These are phyloP conservation scores for Phytophthora meadii DNA, from an alignment of 352 stramenopile genomes.

Conservation along the genomic window DNA sequence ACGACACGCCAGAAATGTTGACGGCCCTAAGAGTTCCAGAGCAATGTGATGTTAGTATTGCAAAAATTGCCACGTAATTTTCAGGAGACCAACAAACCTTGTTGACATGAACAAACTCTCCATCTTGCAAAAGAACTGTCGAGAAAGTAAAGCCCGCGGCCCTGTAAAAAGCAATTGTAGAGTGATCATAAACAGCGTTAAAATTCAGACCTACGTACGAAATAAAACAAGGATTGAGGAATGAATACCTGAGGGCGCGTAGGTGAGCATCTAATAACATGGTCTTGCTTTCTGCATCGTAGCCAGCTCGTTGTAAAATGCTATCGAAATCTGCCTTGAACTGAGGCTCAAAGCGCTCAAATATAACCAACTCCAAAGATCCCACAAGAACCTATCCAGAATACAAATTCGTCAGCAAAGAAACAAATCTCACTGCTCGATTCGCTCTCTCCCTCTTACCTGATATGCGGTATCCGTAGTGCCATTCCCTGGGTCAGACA, in stretches of 20 bases:
- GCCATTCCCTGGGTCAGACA: constrained; percentile 76
- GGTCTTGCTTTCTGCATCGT: constrained; percentile 63
- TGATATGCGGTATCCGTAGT: constrained; percentile 85
- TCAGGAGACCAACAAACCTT: constrained; percentile 46
- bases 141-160: constrained; percentile 78
- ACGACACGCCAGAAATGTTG: constrained; percentile 88
- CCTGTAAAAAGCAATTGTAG: constrained; percentile 27
- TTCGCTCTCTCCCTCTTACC: constrained; percentile 26
- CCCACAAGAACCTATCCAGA: constrained; percentile 61
- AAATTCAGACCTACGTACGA: background rate
- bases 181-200: background rate
- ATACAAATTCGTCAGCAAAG: constrained; percentile 11
- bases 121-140: constrained; percentile 75
- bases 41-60: constrained; percentile 2
- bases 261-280: constrained; percentile 85
- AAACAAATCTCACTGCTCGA: background rate
- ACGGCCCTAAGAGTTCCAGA: constrained; percentile 49
- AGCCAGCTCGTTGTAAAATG: constrained; percentile 68
- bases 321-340: constrained; percentile 66
- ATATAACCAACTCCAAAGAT: constrained; percentile 86
- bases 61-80: background rate
- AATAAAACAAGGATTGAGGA: constrained; percentile 3
- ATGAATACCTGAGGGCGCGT: constrained; percentile 54
- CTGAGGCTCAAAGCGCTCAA: constrained; percentile 76
- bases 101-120: constrained; percentile 88